Evolutionary conservation across 345 rosid genomes (phyloP), one percentile per base, ranked within the genome.

Genomic region (Euphorbia peplus): DNA sequence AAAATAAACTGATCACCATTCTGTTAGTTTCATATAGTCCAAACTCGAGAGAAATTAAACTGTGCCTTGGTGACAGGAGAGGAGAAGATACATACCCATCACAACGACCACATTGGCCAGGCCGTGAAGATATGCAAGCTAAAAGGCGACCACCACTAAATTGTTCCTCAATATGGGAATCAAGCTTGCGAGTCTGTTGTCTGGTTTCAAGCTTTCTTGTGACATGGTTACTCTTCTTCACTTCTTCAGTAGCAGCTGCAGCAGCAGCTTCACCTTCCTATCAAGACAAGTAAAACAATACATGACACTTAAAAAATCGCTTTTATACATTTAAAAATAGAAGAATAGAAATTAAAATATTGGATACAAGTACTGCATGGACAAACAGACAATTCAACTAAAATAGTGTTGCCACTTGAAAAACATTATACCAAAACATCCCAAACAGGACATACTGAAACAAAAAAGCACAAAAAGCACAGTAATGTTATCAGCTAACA

Each of bases 31-130:
- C 14, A 3, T 29, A 10, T 19, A 59, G 10, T 29, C n/a, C n/a
- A n/a, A n/a, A n/a, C n/a, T 12, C 60, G 26, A 4, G 39, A 60
- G 24, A 60, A 19, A 58, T 5, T 4, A 35, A 14, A 8, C 46
- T 13, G 35, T 2, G 16, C 25, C 15, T 14, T 0, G 10, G 32
- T 1, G 15, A 15, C 3, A 56, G 11, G 15, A 21, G 1, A 14
- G 9, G 30, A 22, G 4, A 47, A 41, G 8, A 58, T 19, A 51
- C 71, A 66, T 73, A 73, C 76, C 76, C 76, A 19, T 73, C 76
- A 52, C 71, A 71, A 26, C 76, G 76, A 3, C 76, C 76, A 41
- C 71, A 73, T 21, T 73, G 76, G 11, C 76, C 76, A 52, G 76
- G 76, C 5, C 76, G 76, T 28, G 76, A 73, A 21, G 76, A 73